Evolutionary conservation across 805 yeast genomes (phyloP).

Genomic region (Danielia reshetovae): DNA sequence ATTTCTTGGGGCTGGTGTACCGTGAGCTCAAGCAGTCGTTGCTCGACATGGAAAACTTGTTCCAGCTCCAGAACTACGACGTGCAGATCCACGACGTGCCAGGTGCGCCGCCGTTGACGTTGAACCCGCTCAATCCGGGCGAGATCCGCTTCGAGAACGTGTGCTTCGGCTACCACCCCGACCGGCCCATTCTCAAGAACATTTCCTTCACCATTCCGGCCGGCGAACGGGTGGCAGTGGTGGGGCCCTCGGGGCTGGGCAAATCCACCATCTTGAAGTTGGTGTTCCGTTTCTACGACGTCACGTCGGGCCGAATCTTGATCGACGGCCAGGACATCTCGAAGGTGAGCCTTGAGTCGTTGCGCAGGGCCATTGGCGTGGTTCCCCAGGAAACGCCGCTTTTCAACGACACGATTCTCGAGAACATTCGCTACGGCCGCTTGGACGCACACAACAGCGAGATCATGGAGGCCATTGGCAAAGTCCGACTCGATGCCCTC

Average conservation of each 20-base stretch:
- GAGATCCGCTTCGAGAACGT: slow-evolving; percentile 89
- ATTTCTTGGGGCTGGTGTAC: slow-evolving; percentile 92
- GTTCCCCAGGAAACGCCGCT: slow-evolving; percentile 98
- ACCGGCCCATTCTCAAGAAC: slow-evolving; percentile 77
- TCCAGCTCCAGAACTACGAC: slow-evolving; percentile 74
- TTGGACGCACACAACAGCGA: slow-evolving; percentile 70
- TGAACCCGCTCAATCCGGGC: slow-evolving; percentile 50
- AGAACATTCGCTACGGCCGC: slow-evolving; percentile 84
- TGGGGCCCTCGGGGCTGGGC: slow-evolving; percentile 96
- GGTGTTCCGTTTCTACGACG: slow-evolving; percentile 88
- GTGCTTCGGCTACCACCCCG: slow-evolving; percentile 86
- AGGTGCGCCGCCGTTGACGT: slow-evolving; percentile 55
- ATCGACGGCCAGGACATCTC: slow-evolving; percentile 88
- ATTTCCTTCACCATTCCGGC: slow-evolving; percentile 85
- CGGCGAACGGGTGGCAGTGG: slow-evolving; percentile 88
- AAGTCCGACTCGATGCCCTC: slow-evolving; percentile 65
- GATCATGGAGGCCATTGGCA: slow-evolving; percentile 56
- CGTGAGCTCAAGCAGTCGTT: slow-evolving; percentile 90
- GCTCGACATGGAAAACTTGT: slow-evolving; percentile 92
- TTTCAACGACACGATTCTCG: slow-evolving; percentile 84
- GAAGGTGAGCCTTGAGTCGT: slow-evolving; percentile 67
- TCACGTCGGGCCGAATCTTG: slow-evolving; percentile 66
- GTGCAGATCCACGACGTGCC: slow-evolving; percentile 61
- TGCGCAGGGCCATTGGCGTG: slow-evolving; percentile 76
- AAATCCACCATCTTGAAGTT: slow-evolving; percentile 84